Evolutionary conservation across 2,329 filamentous ascomycete species (phyloP), one percentile per base, ranked within the genome.

Genomic region (Coleophoma eucalyptorum): DNA sequence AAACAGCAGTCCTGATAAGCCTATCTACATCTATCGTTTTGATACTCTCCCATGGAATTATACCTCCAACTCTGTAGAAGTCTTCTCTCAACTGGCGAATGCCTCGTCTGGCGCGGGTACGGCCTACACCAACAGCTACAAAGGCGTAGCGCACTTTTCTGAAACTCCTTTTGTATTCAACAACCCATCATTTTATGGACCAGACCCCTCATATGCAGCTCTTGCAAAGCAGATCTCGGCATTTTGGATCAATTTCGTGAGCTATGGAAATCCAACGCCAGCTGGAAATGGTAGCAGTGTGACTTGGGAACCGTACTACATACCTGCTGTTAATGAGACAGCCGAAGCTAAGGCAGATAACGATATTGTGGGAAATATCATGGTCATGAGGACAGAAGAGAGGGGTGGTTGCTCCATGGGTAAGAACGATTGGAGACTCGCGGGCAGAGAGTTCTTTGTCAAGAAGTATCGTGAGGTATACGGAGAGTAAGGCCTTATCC

Each of bases 221-320:
- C 26, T 44, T 16, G 42, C 42, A 5, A 26, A 44, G 42, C 42
- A 44, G 42, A 26, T 44, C 11, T 31, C 20, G 2, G 42, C 42
- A 8, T 44, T 26, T 20, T 44, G 42, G 42, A 44, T 44, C 18
- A 44, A 44, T 33, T 44, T 44, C n/a, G 42, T 44, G 18, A 26
- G n/a, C 26, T 15, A 44, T n/a, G 42, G 42, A 15, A 44, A 44
- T 26, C 42, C 42, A n/a, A 44, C 42, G 8, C 42, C 42, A 26
- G n/a, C n/a, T 10, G n/a, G 11, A n/a, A 44, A 21, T 26, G 42
- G 42, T 5, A 44, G 42, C 31, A n/a, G 12, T n/a, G 42, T 44
- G 19, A 31, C 42, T 7, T 44, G 42, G 42, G 26, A 44, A 18
- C 42, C 42, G 20, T 44, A 44, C 16, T 44, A 31, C 16, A 8